A percentile compares a stretch with the other conserved stretches of the same genome.
Conservation (phyloP, 257 asterid genomes). For the Solanum lycopersicoides region DNA sequence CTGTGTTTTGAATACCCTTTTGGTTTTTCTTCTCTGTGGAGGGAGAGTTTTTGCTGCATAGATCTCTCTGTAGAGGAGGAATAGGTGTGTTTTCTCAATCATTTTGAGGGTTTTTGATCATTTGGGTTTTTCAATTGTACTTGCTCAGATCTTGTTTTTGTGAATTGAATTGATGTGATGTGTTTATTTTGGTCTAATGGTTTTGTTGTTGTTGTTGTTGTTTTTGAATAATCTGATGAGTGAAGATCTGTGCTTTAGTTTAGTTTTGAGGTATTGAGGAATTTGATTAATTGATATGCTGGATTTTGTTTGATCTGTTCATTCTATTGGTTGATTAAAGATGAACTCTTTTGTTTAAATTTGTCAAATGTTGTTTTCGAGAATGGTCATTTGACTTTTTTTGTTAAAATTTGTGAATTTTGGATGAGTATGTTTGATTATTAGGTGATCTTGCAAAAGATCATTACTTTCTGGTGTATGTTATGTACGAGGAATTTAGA, state of each 20-base stretch:
- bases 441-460: not conserved
- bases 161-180: not conserved
- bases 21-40: not conserved
- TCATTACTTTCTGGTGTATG: not conserved
- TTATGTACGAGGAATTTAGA: not conserved
- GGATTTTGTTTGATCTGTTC: not conserved
- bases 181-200: not conserved
- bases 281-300: not conserved
- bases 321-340: not conserved
- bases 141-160: not conserved
- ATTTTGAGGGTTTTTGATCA: not conserved
- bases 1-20: not conserved
- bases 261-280: not conserved
- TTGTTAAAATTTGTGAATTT: not conserved
- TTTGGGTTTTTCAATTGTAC: not conserved
- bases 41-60: not conserved
- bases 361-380: not conserved
- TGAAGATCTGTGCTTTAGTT: not conserved
- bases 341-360: not conserved
- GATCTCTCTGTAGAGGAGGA: not conserved
- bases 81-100: not conserved
- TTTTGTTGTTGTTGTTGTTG: not conserved
- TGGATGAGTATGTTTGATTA: not conserved
- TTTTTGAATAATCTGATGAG: not conserved
- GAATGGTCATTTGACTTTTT: not conserved